Evolutionary conservation across 345 rosid genomes (phyloP).

Genomic region (Sonneratia alba): DNA sequence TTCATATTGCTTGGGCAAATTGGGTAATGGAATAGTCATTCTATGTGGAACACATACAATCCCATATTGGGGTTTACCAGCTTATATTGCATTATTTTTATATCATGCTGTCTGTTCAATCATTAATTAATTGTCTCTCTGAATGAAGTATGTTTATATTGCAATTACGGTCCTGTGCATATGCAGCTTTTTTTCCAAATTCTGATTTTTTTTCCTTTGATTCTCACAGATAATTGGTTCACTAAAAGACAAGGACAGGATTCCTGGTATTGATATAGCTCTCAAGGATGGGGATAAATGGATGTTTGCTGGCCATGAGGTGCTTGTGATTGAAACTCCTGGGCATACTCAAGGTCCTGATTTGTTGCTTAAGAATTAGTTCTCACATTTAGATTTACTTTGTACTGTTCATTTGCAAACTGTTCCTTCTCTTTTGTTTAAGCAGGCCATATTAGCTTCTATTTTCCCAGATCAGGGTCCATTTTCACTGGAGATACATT

Average conservation of each 20-base stretch:
- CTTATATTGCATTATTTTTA: background rate
- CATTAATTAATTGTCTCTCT: background rate
- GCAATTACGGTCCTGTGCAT: conserved; percentile 5
- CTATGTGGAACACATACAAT: background rate
- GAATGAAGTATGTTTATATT: background rate
- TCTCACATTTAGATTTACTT: background rate
- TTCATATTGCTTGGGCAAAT: background rate
- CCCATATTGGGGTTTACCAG: background rate
- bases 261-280: conserved; percentile 86
- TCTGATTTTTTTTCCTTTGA: conserved; percentile 10
- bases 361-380: background rate
- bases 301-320: conserved; percentile 99
- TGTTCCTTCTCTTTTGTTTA: background rate
- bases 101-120: background rate
- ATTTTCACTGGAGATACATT: conserved; percentile 88
- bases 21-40: background rate
- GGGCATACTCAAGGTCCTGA: conserved; percentile 85
- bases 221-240: conserved; percentile 85
- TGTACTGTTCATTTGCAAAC: background rate
- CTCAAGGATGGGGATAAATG: conserved; percentile 84
- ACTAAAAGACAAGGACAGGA: conserved; percentile 55
- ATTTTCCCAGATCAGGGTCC: conserved; percentile 80
- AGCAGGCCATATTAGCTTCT: conserved; percentile 92
- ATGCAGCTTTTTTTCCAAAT: background rate
- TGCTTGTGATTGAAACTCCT: conserved; percentile 76